Evolutionary conservation across 805 yeast species (phyloP), one percentile per base, ranked within the genome.

Genomic region (Kregervanrija fluxuum): DNA sequence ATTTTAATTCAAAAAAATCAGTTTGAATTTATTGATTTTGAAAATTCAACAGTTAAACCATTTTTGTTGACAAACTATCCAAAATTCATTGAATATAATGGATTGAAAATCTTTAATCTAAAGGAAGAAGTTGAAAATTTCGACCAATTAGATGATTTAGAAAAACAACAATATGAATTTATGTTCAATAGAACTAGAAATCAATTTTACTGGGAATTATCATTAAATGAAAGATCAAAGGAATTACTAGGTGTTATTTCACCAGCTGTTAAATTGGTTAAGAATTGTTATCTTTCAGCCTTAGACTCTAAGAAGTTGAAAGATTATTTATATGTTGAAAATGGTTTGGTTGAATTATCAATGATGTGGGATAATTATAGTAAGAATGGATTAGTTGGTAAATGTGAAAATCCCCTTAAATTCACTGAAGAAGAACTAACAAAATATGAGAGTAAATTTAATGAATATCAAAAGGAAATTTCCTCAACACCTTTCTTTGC

Each of bases 171-270:
- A 61, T 85, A 85, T 55, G 82, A 82, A 56, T 90, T 85, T 66
- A 86, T 91, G 81, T 82, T 82, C 64, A 80, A 80, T 55, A 80
- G 91, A 65, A 90, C 98, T 5, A 81, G 96, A 71, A 88, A 90
- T 61, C 95, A 91, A 65, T 81, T 84, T 54, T 65, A 85, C 46
- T 91, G 95, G 90, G 98, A 91, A 65, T 66, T 76, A 48, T 76
- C 81, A 22, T 70, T 90, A 54, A 86, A 84, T 56, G 75, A 77
- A 39, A 72, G 73, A 38, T 70, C 76, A 45, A 82, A 79, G 50
- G 77, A 79, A 37, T 72, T 90, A 49, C 79, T 91, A 51, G 85
- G 85, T 11, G 79, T 91, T 17, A 89, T 88, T 51, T 85, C 93
- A 1, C 96, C 96, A 31, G 76, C 78, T 33, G 69, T 84, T 49